Evolutionary conservation across 1,284 basidiomycete genomes (phyloP), one percentile per base, ranked within the genome.

Genomic region (Leccinum subfulvum): DNA sequence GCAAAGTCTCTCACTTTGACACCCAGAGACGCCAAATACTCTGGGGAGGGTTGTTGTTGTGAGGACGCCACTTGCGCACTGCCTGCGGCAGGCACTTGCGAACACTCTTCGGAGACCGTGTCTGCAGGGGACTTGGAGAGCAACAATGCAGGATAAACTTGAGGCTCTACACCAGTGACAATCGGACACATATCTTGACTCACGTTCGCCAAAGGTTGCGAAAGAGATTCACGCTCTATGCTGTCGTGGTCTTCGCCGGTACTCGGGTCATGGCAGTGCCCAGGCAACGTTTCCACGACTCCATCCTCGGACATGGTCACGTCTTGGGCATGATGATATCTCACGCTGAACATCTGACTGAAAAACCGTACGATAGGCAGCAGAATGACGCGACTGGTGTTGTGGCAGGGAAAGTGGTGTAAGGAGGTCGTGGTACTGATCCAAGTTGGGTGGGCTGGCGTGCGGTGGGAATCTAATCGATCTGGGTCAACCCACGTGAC

Each of bases 1-100:
- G 84, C 87, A 78, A 87, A 91, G 75, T 90, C 88, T 76, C 85
- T 84, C 65, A 88, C 84, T 81, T 84, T 87, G 73, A 90, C 81
- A 21, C 86, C 85, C 23, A 81, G 64, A 54, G 71, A 73, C 61
- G 76, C 75, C 58, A 89, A 71, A 39, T 70, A 65, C 47, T 77
- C 74, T 14, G 69, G 66, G 13, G 77, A 72, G 11, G 80, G 80
- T 61, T 83, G 78, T 61, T 83, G 78, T 26, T 68, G 67, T 57
- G 71, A 68, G 13, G 21, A 44, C 16, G 63, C 54, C 52, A 33
- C 59, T 28, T 57, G 62, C 28, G 33, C 18, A 44, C 61, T 47
- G 33, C 52, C 57, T 30, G 30, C 3, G 56, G 68, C 1, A 0
- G 66, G 64, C 37, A 39, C 62, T 41, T 74, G 73, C 11, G 71